Conservation (phyloP, 139 green algal species). For the Haematococcus sp. region DNA sequence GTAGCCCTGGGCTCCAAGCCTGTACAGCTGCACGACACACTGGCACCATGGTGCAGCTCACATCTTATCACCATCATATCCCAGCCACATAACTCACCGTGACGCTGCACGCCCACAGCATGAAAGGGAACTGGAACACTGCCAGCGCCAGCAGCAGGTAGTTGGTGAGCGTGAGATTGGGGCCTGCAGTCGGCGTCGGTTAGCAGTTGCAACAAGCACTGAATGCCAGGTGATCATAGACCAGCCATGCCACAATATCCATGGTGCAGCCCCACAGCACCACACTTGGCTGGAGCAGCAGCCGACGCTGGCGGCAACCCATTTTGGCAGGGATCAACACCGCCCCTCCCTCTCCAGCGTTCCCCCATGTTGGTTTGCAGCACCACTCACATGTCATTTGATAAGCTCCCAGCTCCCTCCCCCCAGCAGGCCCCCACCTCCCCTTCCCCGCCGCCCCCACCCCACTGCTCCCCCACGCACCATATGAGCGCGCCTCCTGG, state of each 20-base stretch:
- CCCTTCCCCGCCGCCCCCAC: neutral
- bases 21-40: no score
- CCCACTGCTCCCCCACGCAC: neutral
- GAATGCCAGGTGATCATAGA: no score
- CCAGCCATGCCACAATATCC: neutral
- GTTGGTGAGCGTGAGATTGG: slow-evolving; percentile 70
- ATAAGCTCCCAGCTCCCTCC: no score
- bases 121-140: slow-evolving; percentile 80
- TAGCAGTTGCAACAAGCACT: neutral
- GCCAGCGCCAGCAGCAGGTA: slow-evolving; percentile 85
- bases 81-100: neutral
- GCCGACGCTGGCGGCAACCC: no score
- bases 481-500: slow-evolving; percentile 29
- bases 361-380: no score
- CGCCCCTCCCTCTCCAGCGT: no score
- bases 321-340: no score
- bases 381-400: no score
- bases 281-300: no score
- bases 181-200: slow-evolving; percentile 40
- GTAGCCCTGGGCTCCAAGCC: no score
- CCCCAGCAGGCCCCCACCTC: neutral
- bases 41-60: no score
- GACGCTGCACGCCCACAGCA: slow-evolving; percentile 53
- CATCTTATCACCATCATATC: no score
- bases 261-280: neutral